Evolutionary conservation across 2,329 filamentous ascomycete species (phyloP), one percentile per base, ranked within the genome.

Genomic region (Dothideomycetes sp.): DNA sequence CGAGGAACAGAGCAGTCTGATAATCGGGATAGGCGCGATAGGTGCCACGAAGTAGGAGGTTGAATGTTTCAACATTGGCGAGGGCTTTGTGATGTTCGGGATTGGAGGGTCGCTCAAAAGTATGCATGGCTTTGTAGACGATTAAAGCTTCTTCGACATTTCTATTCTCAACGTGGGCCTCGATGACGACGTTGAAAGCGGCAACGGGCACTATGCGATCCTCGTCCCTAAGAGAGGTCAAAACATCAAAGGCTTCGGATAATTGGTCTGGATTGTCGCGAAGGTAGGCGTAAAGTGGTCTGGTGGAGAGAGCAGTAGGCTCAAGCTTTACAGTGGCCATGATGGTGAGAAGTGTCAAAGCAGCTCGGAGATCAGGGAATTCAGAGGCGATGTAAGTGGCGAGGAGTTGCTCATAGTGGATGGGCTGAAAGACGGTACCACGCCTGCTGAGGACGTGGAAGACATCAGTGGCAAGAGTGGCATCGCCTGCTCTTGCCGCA

Each of bases 401-500:
- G 5, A 88, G 65, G 19, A 95, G 69, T 19, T 81, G 72, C 57
- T 93, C 86, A 59, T 91, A 94, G 55, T 95, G 85, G 45, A 81
- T 70, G 4, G 72, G 60, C 7, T 70, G 65, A 29, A 87, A 66
- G 31, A 71, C 67, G 2, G 72, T 70, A 11, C 69, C 69, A 17
- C 77, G 70, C 7, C 71, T 65, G 4, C 72, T 69, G 14, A 89
- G 68, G 38, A 79, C 62, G 17, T 77, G 70, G 45, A 94, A 75
- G 19, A 83, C 81, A 19, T 81, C 74, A 4, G 77, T 79, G 1
- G 82, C 84, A 8, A 95, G 68, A 0, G 66, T 59, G 2, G 75
- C 64, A 54, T 94, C 81, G 16, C 76, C 77, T 42, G 78, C 61
- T 18, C 75, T 73, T 2, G 85, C 73, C 3, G 85, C 86, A 11